phyloP scores from a whole-genome alignment of 2,329 filamentous ascomycete genomes.

The Ramularia collo-cygni region DNA sequence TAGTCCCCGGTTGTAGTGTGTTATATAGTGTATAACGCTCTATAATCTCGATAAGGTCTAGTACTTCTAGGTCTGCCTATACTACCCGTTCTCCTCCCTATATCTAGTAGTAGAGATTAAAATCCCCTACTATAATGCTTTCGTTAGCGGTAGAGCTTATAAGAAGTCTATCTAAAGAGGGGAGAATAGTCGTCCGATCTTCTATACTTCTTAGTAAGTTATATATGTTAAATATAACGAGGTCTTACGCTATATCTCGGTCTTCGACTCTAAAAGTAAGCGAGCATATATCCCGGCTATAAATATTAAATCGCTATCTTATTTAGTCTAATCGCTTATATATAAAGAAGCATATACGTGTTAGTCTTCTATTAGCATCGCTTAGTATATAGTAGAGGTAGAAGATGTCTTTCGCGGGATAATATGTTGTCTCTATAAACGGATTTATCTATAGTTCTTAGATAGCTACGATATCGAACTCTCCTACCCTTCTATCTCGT shows the following conservation, averaged over 20 bases:
- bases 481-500: slow-evolving; percentile 1
- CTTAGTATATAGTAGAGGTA: slow-evolving; percentile 2
- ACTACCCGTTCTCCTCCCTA: no score
- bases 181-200: not conserved
- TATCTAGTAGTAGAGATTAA: no score
- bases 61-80: no score
- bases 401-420: slow-evolving; percentile 3
- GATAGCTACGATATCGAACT: slow-evolving; percentile 5
- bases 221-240: no score
- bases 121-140: no score
- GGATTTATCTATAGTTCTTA: slow-evolving; percentile 5
- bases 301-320: slow-evolving; percentile 2
- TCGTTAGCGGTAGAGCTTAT: no score
- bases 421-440: slow-evolving; percentile 8
- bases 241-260: not conserved
- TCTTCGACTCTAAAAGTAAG: not conserved
- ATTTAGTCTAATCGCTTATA: slow-evolving; percentile 5
- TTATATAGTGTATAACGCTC: no score
- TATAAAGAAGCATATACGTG: slow-evolving; percentile 4
- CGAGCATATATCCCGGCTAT: slow-evolving; percentile 6
- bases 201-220: not conserved
- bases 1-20: no score
- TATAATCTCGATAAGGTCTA: no score
- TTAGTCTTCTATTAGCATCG: slow-evolving; percentile 2
- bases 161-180: not conserved